A percentile compares a stretch with the other conserved stretches of the same genome.
Evolutionary conservation across 192 early-diverging fungal genomes (phyloP).

Genomic region (Mortierella alpina): DNA sequence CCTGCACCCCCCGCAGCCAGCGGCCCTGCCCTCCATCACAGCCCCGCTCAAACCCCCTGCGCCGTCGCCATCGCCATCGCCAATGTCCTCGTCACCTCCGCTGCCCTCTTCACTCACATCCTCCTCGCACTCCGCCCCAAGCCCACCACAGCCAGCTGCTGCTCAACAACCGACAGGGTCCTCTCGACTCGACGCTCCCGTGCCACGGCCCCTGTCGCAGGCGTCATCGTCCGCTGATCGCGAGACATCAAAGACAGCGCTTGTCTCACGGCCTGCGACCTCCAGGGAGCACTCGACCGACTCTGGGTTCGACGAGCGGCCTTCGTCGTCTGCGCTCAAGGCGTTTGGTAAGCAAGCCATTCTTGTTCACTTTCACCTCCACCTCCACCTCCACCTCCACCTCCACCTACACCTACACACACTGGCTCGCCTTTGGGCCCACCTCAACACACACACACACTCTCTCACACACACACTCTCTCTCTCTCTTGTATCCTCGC

Average conservation of each 20-base stretch:
- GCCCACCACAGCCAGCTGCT: too few species aligned
- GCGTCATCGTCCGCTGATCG: too few species aligned
- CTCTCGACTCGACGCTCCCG: too few species aligned
- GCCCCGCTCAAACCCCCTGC: neutral
- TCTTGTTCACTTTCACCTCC: neutral
- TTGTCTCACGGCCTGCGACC: slow-evolving; percentile 5
- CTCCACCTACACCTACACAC: neutral
- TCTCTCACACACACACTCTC: too few species aligned
- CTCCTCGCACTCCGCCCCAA: neutral
- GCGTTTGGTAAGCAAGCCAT: too few species aligned
- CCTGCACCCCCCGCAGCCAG: slow-evolving; percentile 1
- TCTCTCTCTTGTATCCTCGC: too few species aligned
- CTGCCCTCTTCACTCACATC: neutral
- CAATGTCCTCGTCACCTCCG: neutral
- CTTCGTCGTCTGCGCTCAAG: neutral
- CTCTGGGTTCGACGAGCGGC: slow-evolving; percentile 37
- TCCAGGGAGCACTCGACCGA: slow-evolving; percentile 29
- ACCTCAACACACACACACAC: slow-evolving; percentile 1
- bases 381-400: neutral
- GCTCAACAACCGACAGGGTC: too few species aligned
- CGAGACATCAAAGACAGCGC: neutral
- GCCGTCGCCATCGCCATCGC: neutral
- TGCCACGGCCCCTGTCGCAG: too few species aligned
- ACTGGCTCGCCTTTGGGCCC: neutral
- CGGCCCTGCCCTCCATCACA: neutral